These are phyloP conservation scores for Microbotryum scabiosae DNA, from an alignment of 1,284 basidiomycete genomes.

Conservation along the genomic window DNA sequence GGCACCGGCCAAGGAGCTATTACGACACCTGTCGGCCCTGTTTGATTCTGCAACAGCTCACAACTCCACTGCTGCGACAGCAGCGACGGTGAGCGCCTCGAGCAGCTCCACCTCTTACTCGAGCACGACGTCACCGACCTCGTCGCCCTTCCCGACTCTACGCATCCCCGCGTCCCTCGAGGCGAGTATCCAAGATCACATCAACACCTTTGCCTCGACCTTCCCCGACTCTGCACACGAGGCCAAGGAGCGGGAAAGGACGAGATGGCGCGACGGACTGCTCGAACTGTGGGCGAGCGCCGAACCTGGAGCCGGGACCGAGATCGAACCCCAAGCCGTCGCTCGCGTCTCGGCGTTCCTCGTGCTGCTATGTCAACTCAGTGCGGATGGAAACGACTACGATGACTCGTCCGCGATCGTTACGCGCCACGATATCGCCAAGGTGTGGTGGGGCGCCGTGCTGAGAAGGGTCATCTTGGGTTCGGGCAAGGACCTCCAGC, in stretches of 20 bases:
- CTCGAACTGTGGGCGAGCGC: slow-evolving; percentile 22
- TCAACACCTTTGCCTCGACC: background rate
- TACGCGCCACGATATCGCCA: slow-evolving; percentile 15
- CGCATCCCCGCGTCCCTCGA: background rate
- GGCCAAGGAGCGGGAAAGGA: slow-evolving; percentile 17
- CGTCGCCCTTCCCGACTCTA: background rate
- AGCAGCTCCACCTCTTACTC: background rate
- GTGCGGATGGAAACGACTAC: slow-evolving; percentile 19
- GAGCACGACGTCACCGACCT: background rate
- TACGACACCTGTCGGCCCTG: too few species aligned
- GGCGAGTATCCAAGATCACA: background rate
- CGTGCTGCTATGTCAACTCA: slow-evolving; percentile 17
- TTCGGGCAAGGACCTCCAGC: slow-evolving; percentile 9
- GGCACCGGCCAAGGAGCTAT: too few species aligned
- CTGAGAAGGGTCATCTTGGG: slow-evolving; percentile 25
- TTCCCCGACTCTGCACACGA: background rate
- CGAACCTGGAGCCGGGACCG: slow-evolving; percentile 22
- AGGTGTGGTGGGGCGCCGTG: slow-evolving; percentile 24
- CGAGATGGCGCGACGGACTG: slow-evolving; percentile 20
- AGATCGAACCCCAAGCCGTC: slow-evolving; percentile 16
- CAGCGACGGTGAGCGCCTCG: too few species aligned
- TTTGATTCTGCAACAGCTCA: too few species aligned
- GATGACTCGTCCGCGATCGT: slow-evolving; percentile 24
- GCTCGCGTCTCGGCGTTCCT: slow-evolving; percentile 25
- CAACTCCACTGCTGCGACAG: too few species aligned